phyloP scores from a whole-genome alignment of 2,329 filamentous ascomycete species.

The Colletotrichum paranaense region DNA sequence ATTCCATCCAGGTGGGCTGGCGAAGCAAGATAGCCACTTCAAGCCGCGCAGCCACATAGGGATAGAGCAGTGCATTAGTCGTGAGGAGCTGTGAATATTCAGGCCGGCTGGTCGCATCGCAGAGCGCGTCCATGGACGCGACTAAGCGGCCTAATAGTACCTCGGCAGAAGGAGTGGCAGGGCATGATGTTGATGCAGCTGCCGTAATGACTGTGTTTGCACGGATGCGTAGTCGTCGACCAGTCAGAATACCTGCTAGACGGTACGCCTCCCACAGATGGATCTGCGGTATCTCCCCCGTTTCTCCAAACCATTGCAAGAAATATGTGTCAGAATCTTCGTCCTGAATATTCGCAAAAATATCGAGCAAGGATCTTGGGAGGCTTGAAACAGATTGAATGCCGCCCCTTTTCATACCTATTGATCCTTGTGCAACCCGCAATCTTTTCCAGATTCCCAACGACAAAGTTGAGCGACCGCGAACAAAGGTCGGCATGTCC shows the following conservation, averaged over 20 bases:
- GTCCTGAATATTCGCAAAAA: slow-evolving; percentile 35
- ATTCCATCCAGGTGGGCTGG: slow-evolving; percentile 27
- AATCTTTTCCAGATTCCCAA: slow-evolving; percentile 10
- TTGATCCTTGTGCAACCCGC: background rate
- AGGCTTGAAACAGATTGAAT: slow-evolving; percentile 43
- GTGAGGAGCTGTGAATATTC: slow-evolving; percentile 36
- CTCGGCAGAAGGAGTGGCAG: slow-evolving; percentile 8
- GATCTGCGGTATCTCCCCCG: slow-evolving; percentile 39
- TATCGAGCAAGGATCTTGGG: slow-evolving; percentile 40
- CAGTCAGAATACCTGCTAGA: slow-evolving; percentile 37
- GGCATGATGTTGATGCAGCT: too few species aligned
- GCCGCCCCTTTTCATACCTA: background rate
- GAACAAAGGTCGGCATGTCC: slow-evolving; percentile 26
- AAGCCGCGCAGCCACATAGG: slow-evolving; percentile 39
- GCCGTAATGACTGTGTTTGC: background rate
- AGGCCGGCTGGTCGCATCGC: slow-evolving; percentile 29
- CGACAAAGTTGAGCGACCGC: slow-evolving; percentile 9
- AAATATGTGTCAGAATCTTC: slow-evolving; percentile 32
- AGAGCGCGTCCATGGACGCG: slow-evolving; percentile 38
- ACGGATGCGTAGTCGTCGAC: slow-evolving; percentile 25
- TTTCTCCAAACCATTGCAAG: slow-evolving; percentile 37
- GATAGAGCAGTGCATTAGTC: slow-evolving; percentile 40
- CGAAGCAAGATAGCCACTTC: slow-evolving; percentile 37
- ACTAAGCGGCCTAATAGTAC: slow-evolving; percentile 37
- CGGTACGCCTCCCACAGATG: slow-evolving; percentile 43